Conservation (phyloP, 1,139 yeast genomes). For the Diutina siamensis region DNA sequence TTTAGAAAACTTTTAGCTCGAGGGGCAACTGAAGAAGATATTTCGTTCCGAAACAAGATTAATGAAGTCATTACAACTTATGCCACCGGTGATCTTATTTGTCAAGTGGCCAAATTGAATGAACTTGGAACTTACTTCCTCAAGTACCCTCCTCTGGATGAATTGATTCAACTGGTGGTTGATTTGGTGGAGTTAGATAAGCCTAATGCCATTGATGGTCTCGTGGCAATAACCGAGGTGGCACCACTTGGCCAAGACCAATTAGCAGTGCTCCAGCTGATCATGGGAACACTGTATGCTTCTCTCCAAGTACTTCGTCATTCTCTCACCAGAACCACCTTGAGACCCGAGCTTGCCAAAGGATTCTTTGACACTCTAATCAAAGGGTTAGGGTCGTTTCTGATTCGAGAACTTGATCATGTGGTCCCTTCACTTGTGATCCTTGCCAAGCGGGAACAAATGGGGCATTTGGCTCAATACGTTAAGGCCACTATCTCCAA, state of each 20-base stretch:
- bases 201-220: background rate
- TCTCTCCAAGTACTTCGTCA: background rate
- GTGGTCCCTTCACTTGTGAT: background rate
- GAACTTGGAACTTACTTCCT: background rate
- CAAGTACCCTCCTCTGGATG: background rate
- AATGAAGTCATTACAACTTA: background rate
- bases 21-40: background rate
- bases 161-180: background rate
- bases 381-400: background rate
- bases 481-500: background rate
- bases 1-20: background rate
- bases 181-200: background rate
- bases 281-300: background rate
- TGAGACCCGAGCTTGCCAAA: background rate
- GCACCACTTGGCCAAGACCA: constrained; percentile 1
- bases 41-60: background rate
- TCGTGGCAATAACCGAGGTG: background rate
- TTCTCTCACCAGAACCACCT: background rate
- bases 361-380: background rate
- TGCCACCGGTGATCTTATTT: too few species aligned
- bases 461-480: background rate
- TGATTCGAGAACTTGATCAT: background rate
- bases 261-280: background rate
- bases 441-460: background rate
- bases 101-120: background rate